Conservation (phyloP, 1,284 basidiomycete genomes). For the Leccinum pallidistipes region DNA sequence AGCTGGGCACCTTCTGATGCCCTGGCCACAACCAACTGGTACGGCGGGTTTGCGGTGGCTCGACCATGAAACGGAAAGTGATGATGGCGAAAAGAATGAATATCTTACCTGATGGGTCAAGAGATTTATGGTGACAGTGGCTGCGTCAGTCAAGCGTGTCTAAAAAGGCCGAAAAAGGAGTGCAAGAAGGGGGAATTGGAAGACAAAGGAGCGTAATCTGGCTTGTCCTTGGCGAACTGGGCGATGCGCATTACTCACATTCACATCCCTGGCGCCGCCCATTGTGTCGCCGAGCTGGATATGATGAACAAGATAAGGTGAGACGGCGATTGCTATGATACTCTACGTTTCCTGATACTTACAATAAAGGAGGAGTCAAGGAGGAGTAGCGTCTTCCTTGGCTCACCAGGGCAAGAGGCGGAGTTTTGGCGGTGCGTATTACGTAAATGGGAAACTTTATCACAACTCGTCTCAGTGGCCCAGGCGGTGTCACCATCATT, state of each 20-base stretch:
- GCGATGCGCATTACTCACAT: conserved; percentile 25
- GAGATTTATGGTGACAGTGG: conserved; percentile 27
- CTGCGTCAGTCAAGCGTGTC: conserved; percentile 29
- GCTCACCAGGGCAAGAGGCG: neutral
- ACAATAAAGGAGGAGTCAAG: conserved; percentile 5
- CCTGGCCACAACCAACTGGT: conserved; percentile 31
- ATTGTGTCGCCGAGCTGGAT: conserved; percentile 21
- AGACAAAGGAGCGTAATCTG: conserved; percentile 5
- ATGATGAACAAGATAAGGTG: neutral
- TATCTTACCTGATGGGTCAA: conserved; percentile 33
- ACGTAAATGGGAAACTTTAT: neutral
- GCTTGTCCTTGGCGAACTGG: conserved; percentile 6
- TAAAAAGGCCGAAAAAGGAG: conserved; percentile 25
- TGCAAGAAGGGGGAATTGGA: conserved; percentile 6
- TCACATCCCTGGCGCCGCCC: conserved; percentile 29
- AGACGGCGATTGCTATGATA: neutral
- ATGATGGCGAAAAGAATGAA: conserved; percentile 13
- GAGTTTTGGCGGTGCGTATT: neutral
- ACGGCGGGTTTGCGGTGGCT: conserved; percentile 10
- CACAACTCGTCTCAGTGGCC: no score
- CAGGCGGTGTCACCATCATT: no score
- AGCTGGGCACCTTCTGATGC: conserved; percentile 22
- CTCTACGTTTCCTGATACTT: conserved; percentile 5
- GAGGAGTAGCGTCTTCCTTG: neutral
- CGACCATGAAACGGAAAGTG: conserved; percentile 23